Conservation (phyloP, 106 monocot species). For the Xerophyta viscosa region DNA sequence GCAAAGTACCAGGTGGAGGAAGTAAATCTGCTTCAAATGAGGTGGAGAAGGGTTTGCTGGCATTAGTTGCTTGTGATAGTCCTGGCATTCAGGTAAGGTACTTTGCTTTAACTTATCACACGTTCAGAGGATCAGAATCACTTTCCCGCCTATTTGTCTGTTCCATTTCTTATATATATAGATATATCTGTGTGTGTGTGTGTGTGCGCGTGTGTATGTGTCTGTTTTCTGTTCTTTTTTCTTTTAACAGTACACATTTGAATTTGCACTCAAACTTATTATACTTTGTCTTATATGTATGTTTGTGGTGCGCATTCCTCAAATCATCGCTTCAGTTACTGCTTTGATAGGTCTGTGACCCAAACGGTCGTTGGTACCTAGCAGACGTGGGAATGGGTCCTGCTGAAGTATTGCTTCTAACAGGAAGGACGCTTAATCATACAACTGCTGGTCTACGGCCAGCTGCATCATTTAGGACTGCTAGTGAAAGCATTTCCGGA, state of each 20-base stretch:
- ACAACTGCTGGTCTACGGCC: constrained; percentile 77
- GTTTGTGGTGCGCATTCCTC: constrained; percentile 12
- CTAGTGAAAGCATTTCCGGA: constrained; percentile 24
- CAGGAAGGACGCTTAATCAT: constrained; percentile 77
- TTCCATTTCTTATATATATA: no score
- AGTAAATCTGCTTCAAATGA: constrained; percentile 34
- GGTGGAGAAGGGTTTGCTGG: constrained; percentile 74
- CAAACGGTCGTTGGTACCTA: constrained; percentile 87
- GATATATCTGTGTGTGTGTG: no score
- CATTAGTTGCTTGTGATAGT: constrained; percentile 68
- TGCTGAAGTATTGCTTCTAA: constrained; percentile 65
- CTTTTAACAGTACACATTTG: no score
- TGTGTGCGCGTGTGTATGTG: no score
- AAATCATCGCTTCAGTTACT: constrained; percentile 22
- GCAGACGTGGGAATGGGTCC: constrained; percentile 54
- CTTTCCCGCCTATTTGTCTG: no score
- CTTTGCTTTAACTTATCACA: no score
- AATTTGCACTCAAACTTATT: no score
- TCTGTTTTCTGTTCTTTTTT: no score
- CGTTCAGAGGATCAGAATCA: no score
- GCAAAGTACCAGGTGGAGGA: constrained; percentile 26
- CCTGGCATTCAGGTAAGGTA: constrained; percentile 66
- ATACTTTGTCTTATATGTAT: no score
- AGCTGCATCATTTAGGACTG: constrained; percentile 46
- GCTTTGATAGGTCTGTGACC: constrained; percentile 79